Percentiles rank a stretch among this genome's conserved stretches.
Evolutionary conservation across 495 filamentous ascomycete genomes (phyloP).

Genomic region (Mycothermus thermophilus): DNA sequence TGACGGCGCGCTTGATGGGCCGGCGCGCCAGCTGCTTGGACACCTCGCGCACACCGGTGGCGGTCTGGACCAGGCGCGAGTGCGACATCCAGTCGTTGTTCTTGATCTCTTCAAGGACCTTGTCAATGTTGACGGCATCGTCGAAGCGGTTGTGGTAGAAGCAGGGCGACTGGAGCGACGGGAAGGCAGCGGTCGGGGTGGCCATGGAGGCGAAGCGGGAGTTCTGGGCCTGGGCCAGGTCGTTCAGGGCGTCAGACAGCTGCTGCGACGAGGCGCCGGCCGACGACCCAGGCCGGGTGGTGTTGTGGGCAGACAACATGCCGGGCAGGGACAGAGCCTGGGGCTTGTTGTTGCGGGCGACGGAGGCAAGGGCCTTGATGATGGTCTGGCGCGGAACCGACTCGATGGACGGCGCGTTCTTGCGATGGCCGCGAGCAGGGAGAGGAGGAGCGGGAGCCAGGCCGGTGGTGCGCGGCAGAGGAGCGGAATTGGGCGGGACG

Average conservation of each 20-base stretch:
- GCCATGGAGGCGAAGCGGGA: constrained; percentile 22
- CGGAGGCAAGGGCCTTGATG: constrained; percentile 73
- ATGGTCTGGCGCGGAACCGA: constrained; percentile 72
- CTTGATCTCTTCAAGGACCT: constrained; percentile 84
- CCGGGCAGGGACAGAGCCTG: constrained; percentile 41
- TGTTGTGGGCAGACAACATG: constrained; percentile 32
- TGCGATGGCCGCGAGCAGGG: constrained; percentile 31
- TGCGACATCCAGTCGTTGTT: constrained; percentile 86
- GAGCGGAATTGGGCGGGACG: constrained; percentile 2
- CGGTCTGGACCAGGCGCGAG: constrained; percentile 84
- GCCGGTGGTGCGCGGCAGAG: neutral
- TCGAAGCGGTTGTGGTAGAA: constrained; percentile 97
- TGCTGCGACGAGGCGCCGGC: constrained; percentile 42
- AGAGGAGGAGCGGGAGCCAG: constrained; percentile 5
- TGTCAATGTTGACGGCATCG: constrained; percentile 87
- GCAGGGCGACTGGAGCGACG: constrained; percentile 72
- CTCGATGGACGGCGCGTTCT: constrained; percentile 52
- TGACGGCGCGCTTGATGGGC: constrained; percentile 75
- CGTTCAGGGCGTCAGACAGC: constrained; percentile 52
- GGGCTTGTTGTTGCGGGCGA: constrained; percentile 46
- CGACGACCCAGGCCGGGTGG: constrained; percentile 25
- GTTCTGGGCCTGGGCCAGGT: constrained; percentile 33
- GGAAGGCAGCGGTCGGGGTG: constrained; percentile 49
- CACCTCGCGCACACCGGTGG: constrained; percentile 85
- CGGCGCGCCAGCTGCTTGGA: constrained; percentile 82